Evolutionary conservation across 176 grass and related monocot genomes (phyloP), one percentile per base, ranked within the genome.

Genomic region (Carex cristatella): DNA sequence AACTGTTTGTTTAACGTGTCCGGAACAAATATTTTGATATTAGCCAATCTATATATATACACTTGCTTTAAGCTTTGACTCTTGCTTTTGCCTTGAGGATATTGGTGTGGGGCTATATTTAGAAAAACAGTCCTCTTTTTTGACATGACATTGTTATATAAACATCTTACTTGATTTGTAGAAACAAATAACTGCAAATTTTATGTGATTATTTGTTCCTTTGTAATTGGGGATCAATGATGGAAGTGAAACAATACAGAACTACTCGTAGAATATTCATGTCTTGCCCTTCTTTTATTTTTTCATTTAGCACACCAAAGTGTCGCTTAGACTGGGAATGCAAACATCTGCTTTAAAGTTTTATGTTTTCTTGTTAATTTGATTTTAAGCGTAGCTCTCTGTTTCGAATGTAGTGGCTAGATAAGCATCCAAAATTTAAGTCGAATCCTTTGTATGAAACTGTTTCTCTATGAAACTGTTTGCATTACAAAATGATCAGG

Each of bases 381-480:
- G 8, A 72, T 72, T 49, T 72, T n/a, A 46, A 72, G 14, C 15
- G 23, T 6, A n/a, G 6, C 7, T 72, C 6, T 72, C 18, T 59
- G 2, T 61, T 80, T 81, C 42, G 3, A 31, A 18, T 89, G 73
- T 70, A 89, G 70, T 96, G 91, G 91, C 77, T 91, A 0, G 84
- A 69, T 19, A 90, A 91, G 69, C 91, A 93, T 73, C 91, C 87
- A 4, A 90, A 91, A 75, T 93, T 96, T 56, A 60, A 80, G 5
- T 88, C 49, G 13, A 93, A 92, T 83, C 89, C 91, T 30, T 85
- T 95, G 38, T 95, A n/a, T n/a, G n/a, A n/a, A n/a, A n/a, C n/a
- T 56, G 6, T 38, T 19, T 64, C 87, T 73, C 60, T 85, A 4
- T 88, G 18, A 66, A 48, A 53, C 40, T 48, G 23, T 55, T 76